A percentile compares a stretch with the other conserved stretches of the same genome.
Conservation (phyloP, 2,329 filamentous ascomycete species). For the Neofusicoccum cordaticola region DNA sequence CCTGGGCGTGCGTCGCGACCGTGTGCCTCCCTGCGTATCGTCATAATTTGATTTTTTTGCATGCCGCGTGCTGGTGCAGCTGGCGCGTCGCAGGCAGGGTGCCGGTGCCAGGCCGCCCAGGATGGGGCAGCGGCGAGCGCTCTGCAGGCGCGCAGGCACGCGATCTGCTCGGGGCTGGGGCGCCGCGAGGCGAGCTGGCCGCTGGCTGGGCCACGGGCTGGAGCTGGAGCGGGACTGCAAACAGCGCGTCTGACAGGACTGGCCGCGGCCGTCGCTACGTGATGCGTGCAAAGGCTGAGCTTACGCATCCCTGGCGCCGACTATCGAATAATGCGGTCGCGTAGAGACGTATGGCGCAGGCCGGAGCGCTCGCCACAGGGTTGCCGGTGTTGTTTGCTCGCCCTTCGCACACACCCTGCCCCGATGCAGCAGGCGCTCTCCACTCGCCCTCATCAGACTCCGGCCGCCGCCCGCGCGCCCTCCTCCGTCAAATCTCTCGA, state of each 20-base stretch:
- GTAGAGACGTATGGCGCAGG: slow-evolving; percentile 11
- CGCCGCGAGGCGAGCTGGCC: slow-evolving; percentile 6
- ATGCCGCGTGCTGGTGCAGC: slow-evolving; percentile 8
- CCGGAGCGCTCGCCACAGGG: slow-evolving; percentile 7
- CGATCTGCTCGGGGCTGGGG: background rate
- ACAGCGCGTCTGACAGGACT: slow-evolving; percentile 10
- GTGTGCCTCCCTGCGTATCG: slow-evolving; percentile 14
- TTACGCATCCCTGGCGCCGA: slow-evolving; percentile 15
- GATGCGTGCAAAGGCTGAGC: slow-evolving; percentile 12
- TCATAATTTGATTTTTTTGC: slow-evolving; percentile 13
- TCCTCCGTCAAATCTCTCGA: slow-evolving; percentile 12
- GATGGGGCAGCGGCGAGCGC: background rate
- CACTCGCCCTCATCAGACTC: slow-evolving; percentile 11
- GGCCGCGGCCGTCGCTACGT: slow-evolving; percentile 3
- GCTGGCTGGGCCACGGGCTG: background rate
- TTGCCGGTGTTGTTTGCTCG: slow-evolving; percentile 8
- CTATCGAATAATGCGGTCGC: slow-evolving; percentile 13
- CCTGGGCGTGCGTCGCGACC: slow-evolving; percentile 8
- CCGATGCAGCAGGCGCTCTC: slow-evolving; percentile 15
- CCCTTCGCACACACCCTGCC: slow-evolving; percentile 1
- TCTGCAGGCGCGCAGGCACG: slow-evolving; percentile 1
- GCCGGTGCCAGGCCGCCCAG: background rate
- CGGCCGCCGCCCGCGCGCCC: slow-evolving; percentile 3
- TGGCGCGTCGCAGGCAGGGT: slow-evolving; percentile 4
- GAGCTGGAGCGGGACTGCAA: slow-evolving; percentile 5